These are phyloP conservation scores for Astragalus membranaceus DNA, from an alignment of 306 rosid genomes.

Conservation along the genomic window DNA sequence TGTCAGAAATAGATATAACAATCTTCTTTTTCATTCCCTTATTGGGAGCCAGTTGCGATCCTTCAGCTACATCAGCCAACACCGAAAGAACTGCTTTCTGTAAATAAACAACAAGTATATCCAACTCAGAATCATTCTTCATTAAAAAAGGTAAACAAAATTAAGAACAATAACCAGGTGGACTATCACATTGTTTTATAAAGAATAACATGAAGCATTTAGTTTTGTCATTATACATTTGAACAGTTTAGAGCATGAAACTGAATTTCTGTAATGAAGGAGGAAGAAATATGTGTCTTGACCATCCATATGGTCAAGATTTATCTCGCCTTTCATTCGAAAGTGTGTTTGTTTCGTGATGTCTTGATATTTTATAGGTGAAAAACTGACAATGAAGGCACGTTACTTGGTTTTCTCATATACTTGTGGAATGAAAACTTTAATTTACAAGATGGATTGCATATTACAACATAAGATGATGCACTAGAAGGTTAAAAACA, in stretches of 20 bases:
- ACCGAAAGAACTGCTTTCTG: conserved; percentile 99
- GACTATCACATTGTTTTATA: neutral
- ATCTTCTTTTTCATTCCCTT: conserved; percentile 59
- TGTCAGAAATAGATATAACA: conserved; percentile 57
- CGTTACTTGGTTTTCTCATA: neutral
- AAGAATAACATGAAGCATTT: neutral
- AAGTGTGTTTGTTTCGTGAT: neutral
- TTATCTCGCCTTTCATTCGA: neutral
- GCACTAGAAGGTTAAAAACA: neutral
- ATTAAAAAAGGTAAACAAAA: conserved; percentile 5
- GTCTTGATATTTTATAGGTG: neutral
- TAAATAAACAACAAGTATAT: conserved; percentile 32
- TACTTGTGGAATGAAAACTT: neutral
- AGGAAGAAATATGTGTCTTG: neutral
- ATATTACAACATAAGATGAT: neutral
- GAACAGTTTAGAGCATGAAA: neutral
- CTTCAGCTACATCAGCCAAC: conserved; percentile 47
- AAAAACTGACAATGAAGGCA: neutral
- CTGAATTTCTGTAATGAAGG: neutral
- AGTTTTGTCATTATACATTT: neutral
- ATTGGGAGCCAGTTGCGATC: conserved; percentile 43
- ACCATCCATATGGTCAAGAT: neutral
- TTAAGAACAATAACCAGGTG: conserved; percentile 2
- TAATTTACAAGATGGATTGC: neutral
- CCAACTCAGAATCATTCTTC: conserved; percentile 25